phyloP scores from a whole-genome alignment of 2,329 filamentous ascomycete genomes.

The Bipolaris victoriae region DNA sequence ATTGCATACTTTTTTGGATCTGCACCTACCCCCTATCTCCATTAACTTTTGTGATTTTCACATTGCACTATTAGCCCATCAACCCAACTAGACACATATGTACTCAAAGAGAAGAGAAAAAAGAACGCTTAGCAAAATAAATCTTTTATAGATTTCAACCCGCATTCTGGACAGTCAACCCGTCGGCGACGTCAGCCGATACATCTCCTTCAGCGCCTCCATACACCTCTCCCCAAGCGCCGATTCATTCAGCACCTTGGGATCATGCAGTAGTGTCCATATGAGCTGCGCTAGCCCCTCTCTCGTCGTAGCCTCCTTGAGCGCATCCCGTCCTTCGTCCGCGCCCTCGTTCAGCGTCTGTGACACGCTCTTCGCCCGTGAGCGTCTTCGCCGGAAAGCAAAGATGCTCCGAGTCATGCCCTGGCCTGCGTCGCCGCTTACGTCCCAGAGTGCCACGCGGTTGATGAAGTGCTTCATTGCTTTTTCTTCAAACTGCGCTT shows the following conservation, averaged over 20 bases:
- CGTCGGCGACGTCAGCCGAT: slow-evolving; percentile 14
- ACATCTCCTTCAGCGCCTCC: slow-evolving; percentile 29
- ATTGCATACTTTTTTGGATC: no score
- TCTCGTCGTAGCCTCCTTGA: slow-evolving; percentile 32
- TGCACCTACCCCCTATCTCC: no score
- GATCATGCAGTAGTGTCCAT: slow-evolving; percentile 31
- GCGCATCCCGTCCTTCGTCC: slow-evolving; percentile 17
- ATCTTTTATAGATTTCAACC: not conserved
- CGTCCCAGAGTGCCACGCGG: slow-evolving; percentile 30
- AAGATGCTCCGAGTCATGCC: slow-evolving; percentile 8
- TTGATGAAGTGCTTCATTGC: slow-evolving; percentile 31
- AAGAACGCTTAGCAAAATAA: not conserved
- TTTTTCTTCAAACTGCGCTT: slow-evolving; percentile 26
- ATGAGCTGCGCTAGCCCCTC: slow-evolving; percentile 36
- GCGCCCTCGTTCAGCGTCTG: slow-evolving; percentile 15
- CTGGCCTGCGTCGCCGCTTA: slow-evolving; percentile 18
- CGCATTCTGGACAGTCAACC: not conserved
- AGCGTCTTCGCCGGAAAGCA: slow-evolving; percentile 9
- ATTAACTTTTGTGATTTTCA: no score
- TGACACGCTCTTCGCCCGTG: slow-evolving; percentile 8
- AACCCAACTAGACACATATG: no score
- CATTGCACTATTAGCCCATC: no score
- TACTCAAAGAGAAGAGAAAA: not conserved
- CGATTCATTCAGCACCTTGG: slow-evolving; percentile 15
- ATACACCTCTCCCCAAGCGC: slow-evolving; percentile 22